Evolutionary conservation across 2,329 filamentous ascomycete genomes (phyloP).

Genomic region (Zymoseptoria brevis): DNA sequence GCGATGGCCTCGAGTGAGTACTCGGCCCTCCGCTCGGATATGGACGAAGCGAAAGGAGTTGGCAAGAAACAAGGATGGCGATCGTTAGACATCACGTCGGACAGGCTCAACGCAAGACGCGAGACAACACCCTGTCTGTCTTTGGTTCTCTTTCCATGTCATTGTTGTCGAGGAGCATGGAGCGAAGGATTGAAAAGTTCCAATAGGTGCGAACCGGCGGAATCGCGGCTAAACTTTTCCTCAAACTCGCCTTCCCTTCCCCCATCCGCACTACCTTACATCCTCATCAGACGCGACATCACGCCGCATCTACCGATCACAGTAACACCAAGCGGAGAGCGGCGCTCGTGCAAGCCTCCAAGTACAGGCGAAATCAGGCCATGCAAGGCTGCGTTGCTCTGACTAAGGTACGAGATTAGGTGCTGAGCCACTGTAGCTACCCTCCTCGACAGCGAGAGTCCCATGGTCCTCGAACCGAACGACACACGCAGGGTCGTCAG

Average conservation of each 20-base stretch:
- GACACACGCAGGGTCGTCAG: neutral
- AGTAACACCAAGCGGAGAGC: neutral
- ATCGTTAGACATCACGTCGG: too few relatives aligned
- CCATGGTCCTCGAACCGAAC: neutral
- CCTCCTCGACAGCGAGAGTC: neutral
- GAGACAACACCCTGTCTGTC: too few relatives aligned
- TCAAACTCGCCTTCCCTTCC: too few relatives aligned
- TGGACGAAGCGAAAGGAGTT: neutral
- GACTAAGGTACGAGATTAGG: neutral
- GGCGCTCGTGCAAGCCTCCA: neutral
- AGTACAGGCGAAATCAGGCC: neutral
- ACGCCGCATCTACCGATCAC: neutral
- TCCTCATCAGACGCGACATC: neutral
- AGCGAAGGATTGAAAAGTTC: too few relatives aligned
- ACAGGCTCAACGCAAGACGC: too few relatives aligned
- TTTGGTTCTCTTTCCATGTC: too few relatives aligned
- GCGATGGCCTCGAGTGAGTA: neutral
- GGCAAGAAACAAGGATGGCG: neutral
- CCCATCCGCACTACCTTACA: too few relatives aligned
- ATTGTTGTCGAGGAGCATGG: too few relatives aligned
- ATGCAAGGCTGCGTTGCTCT: neutral
- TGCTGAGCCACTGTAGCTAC: neutral
- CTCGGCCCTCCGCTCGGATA: neutral
- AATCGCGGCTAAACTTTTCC: too few relatives aligned
- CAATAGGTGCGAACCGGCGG: too few relatives aligned